phyloP scores from a whole-genome alignment of 2,329 filamentous ascomycete genomes.

The Diaporthe citrichinensis region DNA sequence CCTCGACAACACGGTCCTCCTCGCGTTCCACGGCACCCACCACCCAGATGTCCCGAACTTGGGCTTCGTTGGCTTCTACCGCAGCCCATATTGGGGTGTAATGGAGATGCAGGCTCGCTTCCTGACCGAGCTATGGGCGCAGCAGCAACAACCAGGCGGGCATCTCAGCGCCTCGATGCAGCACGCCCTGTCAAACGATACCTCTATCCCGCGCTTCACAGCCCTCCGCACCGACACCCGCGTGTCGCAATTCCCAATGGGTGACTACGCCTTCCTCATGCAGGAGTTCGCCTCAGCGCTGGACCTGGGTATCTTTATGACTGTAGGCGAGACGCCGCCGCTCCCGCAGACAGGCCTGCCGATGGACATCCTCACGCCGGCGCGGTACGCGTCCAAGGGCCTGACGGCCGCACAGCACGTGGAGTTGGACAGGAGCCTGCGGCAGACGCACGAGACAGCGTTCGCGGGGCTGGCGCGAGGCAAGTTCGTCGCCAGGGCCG shows the following conservation, averaged over 20 bases:
- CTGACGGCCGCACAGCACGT: slow-evolving; percentile 57
- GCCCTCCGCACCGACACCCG: slow-evolving; percentile 66
- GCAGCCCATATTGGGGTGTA: slow-evolving; percentile 87
- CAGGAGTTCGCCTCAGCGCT: slow-evolving; percentile 76
- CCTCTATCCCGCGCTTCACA: slow-evolving; percentile 61
- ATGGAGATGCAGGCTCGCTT: slow-evolving; percentile 89
- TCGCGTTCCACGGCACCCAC: slow-evolving; percentile 77
- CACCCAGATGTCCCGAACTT: slow-evolving; percentile 73
- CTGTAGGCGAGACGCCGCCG: slow-evolving; percentile 52
- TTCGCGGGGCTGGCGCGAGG: slow-evolving; percentile 58
- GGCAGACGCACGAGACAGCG: slow-evolving; percentile 60
- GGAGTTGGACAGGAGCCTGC: slow-evolving; percentile 60
- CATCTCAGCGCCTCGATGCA: slow-evolving; percentile 49
- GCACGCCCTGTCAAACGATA: slow-evolving; percentile 59
- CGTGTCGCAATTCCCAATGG: slow-evolving; percentile 83
- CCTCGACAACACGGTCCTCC: slow-evolving; percentile 71
- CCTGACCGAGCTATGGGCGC: slow-evolving; percentile 72
- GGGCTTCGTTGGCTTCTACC: slow-evolving; percentile 87
- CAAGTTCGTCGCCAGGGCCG: slow-evolving; percentile 73
- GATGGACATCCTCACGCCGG: slow-evolving; percentile 70
- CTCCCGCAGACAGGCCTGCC: slow-evolving; percentile 58
- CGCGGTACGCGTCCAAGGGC: slow-evolving; percentile 63
- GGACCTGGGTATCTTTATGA: slow-evolving; percentile 60
- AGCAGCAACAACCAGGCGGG: slow-evolving; percentile 46
- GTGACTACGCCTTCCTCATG: slow-evolving; percentile 83